Evolutionary conservation across 2,329 filamentous ascomycete genomes (phyloP).

Genomic region (Aspergillus ibericus): DNA sequence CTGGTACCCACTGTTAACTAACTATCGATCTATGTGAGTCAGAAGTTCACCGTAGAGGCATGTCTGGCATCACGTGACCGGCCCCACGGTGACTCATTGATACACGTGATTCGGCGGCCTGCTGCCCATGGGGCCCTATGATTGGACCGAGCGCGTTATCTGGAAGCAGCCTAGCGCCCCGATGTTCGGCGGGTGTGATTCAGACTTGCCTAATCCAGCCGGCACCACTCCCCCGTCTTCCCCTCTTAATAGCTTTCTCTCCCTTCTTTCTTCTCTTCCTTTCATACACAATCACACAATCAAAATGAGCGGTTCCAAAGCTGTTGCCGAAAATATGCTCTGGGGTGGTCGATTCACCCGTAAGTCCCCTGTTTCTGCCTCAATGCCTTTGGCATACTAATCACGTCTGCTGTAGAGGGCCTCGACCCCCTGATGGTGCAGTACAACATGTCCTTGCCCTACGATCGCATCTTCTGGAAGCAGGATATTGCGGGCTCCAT

Average conservation of each 20-base stretch:
- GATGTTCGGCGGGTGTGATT: constrained; percentile 11
- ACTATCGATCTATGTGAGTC: too few relatives aligned
- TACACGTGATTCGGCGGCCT: neutral
- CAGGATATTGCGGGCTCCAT: constrained; percentile 80
- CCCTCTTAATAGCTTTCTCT: neutral
- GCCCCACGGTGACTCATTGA: neutral
- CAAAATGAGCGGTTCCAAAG: constrained; percentile 39
- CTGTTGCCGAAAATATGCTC: constrained; percentile 53
- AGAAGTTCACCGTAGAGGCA: too few relatives aligned
- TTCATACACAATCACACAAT: constrained; percentile 5
- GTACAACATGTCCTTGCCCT: constrained; percentile 80
- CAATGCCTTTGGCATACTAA: constrained; percentile 21
- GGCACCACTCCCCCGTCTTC: constrained; percentile 2
- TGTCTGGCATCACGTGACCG: neutral
- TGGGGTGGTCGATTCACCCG: constrained; percentile 64
- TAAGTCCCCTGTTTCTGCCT: constrained; percentile 27
- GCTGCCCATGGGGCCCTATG: neutral
- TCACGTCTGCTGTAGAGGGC: constrained; percentile 56
- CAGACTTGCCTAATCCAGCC: constrained; percentile 8
- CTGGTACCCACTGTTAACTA: too few relatives aligned
- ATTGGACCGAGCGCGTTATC: neutral
- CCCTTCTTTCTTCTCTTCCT: constrained; percentile 1
- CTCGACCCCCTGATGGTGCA: constrained; percentile 82
- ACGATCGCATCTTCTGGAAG: constrained; percentile 74
- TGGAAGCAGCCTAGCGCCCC: constrained; percentile 10